Base-by-base conservation (phyloP, 441 rosid genomes). In the Euphorbia celastroides region DNA sequence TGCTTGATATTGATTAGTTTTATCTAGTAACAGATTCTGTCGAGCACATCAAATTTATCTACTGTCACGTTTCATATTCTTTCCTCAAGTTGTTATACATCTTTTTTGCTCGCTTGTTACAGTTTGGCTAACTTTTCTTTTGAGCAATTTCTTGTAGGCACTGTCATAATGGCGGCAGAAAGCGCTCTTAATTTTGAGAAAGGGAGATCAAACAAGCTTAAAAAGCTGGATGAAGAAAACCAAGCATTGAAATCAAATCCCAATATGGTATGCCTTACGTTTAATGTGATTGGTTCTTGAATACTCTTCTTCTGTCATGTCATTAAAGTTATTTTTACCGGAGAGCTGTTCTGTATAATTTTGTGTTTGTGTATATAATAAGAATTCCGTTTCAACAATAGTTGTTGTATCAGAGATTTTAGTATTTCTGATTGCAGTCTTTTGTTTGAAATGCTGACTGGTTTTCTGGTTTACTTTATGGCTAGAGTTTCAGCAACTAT, bases 111-210 rank as follows among this genome's bases (percentile, higher is more conserved):
- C 46, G 19, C 57, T 62, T 42, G 5, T 46, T 70, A 16, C 4
- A 34, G 50, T 60, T 41, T 70, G 54, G 65, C 67, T 69, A 31
- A 55, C 46, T 12, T 59, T 34, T 67, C 23, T 69, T 7, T 28
- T 64, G 65, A 65, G 46, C 74, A 74, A 66, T 64, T 71, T 68
- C 22, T 75, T 65, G 56, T 74, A 84, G 96, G 78, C 70, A 73
- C 69, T 58, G 67, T 74, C 68, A 62, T 84, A 56, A 90, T 83
- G 81, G 96, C 83, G 71, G 78, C 96, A 48, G 77, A 81, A 78
- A 81, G 74, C 73, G 92, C 89, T 75, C 77, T 89, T 72, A 75
- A 63, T 32, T 52, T 83, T 72, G 97, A 91, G 86, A 81, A 76
- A 74, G 79, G 63, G 76, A 88, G 93, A 75, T 79, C 82, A 32